A percentile compares a stretch with the other conserved stretches of the same genome.
phyloP scores from a whole-genome alignment of 2,329 filamentous ascomycete species.

The Ascomycota sp. region DNA sequence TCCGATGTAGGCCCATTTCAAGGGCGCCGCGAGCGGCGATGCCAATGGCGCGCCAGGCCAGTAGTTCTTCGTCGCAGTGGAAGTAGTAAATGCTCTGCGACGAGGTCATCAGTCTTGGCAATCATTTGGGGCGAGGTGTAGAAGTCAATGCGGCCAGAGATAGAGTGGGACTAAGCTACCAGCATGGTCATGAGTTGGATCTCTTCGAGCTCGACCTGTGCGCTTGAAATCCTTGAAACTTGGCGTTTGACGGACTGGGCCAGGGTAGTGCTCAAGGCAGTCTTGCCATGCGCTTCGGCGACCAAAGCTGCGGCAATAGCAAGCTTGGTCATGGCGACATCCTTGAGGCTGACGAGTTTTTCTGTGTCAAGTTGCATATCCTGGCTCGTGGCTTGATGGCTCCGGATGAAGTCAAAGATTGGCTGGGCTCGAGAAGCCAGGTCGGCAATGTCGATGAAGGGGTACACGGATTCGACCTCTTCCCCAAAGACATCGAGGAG shows the following conservation, averaged over 20 bases:
- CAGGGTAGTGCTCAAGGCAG: slow-evolving; percentile 9
- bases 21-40: slow-evolving; percentile 23
- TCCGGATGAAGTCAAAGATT: slow-evolving; percentile 8
- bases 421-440: slow-evolving; percentile 7
- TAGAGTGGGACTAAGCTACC: slow-evolving; percentile 3
- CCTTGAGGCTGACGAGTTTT: slow-evolving; percentile 4
- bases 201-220: slow-evolving; percentile 13
- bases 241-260: slow-evolving; percentile 10
- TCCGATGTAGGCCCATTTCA: slow-evolving; percentile 26
- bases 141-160: too few relatives aligned
- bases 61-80: slow-evolving; percentile 26
- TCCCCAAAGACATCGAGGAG: slow-evolving; percentile 18
- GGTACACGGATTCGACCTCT: slow-evolving; percentile 17
- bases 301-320: slow-evolving; percentile 13
- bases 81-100: slow-evolving; percentile 19
- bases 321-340: slow-evolving; percentile 13
- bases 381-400: background rate
- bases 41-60: slow-evolving; percentile 26
- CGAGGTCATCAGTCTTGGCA: background rate
- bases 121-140: too few relatives aligned
- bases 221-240: slow-evolving; percentile 9
- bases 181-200: slow-evolving; percentile 13
- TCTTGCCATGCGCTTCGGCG: slow-evolving; percentile 12
- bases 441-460: slow-evolving; percentile 11
- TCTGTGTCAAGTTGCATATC: background rate